A percentile compares a stretch with the other conserved stretches of the same genome.
Evolutionary conservation across 192 early-diverging fungal genomes (phyloP).

Genomic region (Podila verticillata): DNA sequence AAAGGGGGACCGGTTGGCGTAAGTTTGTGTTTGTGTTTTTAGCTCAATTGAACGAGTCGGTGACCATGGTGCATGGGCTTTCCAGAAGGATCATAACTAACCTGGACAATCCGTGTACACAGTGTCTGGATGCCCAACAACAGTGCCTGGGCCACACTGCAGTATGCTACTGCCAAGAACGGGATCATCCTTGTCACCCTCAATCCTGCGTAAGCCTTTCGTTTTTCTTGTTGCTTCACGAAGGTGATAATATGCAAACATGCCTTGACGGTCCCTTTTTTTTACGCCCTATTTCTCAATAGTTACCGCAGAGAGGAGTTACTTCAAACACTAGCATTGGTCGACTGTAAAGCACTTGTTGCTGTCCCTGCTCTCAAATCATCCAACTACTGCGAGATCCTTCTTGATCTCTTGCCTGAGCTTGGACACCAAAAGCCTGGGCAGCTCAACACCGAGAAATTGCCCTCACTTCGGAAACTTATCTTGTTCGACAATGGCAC

Average conservation of each 20-base stretch:
- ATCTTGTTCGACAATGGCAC: conserved; percentile 40
- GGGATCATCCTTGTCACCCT: conserved; percentile 63
- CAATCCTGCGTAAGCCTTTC: conserved; percentile 53
- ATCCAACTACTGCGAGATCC: conserved; percentile 58
- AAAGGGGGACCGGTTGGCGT: conserved; percentile 59
- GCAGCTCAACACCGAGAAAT: conserved; percentile 7
- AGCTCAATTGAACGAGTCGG: not conserved
- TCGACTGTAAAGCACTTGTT: conserved; percentile 54
- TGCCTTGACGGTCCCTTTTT: not conserved
- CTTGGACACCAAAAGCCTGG: conserved; percentile 26
- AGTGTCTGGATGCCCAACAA: conserved; percentile 63
- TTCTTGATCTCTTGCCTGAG: conserved; percentile 51
- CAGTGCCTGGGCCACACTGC: conserved; percentile 56
- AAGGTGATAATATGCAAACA: not conserved
- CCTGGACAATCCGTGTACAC: not conserved
- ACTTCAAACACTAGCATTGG: conserved; percentile 55
- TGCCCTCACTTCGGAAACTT: conserved; percentile 46
- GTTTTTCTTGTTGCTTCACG: not conserved
- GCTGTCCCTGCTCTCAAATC: conserved; percentile 46
- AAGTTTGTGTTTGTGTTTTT: not conserved
- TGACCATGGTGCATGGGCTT: not conserved
- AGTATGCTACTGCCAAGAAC: conserved; percentile 61
- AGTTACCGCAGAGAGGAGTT: conserved; percentile 54
- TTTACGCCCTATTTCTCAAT: not conserved
- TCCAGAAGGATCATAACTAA: not conserved